Percentiles rank a stretch among this genome's conserved stretches.
Evolutionary conservation across 139 green algal genomes (phyloP).

Genomic region (Closterium sp.): DNA sequence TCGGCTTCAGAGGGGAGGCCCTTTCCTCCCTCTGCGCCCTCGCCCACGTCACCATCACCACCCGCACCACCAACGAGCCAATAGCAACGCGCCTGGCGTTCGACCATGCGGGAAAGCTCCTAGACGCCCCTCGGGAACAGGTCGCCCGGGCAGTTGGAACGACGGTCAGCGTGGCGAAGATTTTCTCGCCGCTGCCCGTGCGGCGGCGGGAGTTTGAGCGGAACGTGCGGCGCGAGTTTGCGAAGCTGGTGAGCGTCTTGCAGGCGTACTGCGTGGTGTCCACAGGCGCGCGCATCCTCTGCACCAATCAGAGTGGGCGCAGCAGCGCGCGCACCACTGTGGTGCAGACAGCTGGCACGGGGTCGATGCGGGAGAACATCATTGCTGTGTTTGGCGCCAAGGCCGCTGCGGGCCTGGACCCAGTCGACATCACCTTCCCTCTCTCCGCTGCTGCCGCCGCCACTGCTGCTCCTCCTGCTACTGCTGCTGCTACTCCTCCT

Average conservation of each 20-base stretch:
- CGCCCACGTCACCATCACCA: constrained; percentile 73
- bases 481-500: not conserved
- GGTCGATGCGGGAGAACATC: constrained; percentile 68
- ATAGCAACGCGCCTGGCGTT: constrained; percentile 66
- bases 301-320: constrained; percentile 60
- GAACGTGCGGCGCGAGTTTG: constrained; percentile 83
- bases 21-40: constrained; percentile 87
- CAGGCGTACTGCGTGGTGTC: constrained; percentile 55
- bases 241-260: constrained; percentile 58
- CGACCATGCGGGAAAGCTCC: constrained; percentile 59
- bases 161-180: constrained; percentile 75
- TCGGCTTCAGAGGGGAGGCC: constrained; percentile 95
- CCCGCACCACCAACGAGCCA: constrained; percentile 63
- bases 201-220: constrained; percentile 73
- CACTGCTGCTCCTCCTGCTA: not conserved
- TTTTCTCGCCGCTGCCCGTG: constrained; percentile 90
- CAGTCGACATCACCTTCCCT: constrained; percentile 55
- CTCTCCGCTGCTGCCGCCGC: not conserved
- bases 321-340: constrained; percentile 58
- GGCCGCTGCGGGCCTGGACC: constrained; percentile 64
- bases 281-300: constrained; percentile 33
- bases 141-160: constrained; percentile 76
- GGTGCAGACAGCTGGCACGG: constrained; percentile 63
- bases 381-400: constrained; percentile 80
- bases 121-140: not conserved